Base-by-base conservation (phyloP, 1,284 basidiomycete genomes). In the Ustilago xerochloae region DNA sequence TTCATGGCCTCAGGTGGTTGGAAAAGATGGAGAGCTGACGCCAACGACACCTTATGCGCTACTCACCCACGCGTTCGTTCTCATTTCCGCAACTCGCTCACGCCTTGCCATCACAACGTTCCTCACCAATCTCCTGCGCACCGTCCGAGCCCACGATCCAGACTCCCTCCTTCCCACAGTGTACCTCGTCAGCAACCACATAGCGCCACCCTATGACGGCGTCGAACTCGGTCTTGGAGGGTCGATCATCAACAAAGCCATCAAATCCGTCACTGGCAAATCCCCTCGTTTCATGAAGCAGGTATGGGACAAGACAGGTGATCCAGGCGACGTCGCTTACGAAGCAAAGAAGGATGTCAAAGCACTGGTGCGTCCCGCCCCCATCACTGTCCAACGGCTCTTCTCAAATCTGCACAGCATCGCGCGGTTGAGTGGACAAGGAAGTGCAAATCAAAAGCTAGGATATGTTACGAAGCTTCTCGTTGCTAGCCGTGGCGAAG, bases 101-200 rank as follows among this genome's bases (percentile, higher is more conserved):
- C 89, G 94, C n/a, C 90, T 92, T 45, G 85, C 87, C 30, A 96
- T 97, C 70, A 86, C 91, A 43, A 90, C 93, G 66, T 89, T 90
- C 15, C 85, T 97, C 57, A 93, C 93, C 24, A 97, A 97, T 71
- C 85, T 89, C 9, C 85, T 97, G 12, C 90, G 92, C 20, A 88
- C 89, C 13, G 88, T 96, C 48, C 87, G 90, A 59, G 84, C 86
- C 33, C 89, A 90, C 66, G 90, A 94, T 77, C 89, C 91, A 0
- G 66, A 86, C 10, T 91, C 92, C 45, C 87, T 97, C 45, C 85
- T 92, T 41, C 88, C 92, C 13, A 87, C 92, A n/a, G 87, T 96
- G n/a, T 97, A 96, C 85, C 89, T 97, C 26, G 87, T 95, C 38
- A 93, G 92, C 26, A 97, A 95, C 84, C 90, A 92, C 33, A 88